These are phyloP conservation scores for Pseudogymnoascus sp. DNA, from an alignment of 2,329 filamentous ascomycete genomes.

Conservation along the genomic window DNA sequence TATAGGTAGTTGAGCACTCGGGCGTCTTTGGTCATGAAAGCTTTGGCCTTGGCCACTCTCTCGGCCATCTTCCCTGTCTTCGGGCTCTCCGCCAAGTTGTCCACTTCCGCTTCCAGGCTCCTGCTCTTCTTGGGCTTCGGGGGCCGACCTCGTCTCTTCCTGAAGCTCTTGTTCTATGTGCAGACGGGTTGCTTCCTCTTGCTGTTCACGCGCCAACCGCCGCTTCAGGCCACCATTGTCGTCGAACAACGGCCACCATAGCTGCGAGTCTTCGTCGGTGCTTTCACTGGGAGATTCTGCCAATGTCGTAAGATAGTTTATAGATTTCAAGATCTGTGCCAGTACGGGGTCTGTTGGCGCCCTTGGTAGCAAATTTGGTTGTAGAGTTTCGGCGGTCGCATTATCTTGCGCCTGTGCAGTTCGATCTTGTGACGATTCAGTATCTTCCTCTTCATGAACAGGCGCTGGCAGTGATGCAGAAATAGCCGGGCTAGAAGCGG, in stretches of 20 bases:
- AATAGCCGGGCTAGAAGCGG: constrained; percentile 75
- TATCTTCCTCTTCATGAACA: constrained; percentile 40
- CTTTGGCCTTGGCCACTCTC: constrained; percentile 35
- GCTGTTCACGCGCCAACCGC: constrained; percentile 49
- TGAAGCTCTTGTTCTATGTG: constrained; percentile 48
- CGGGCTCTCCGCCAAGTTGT: constrained; percentile 85
- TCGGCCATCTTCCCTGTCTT: constrained; percentile 58
- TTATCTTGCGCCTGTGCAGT: constrained; percentile 13
- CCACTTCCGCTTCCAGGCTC: constrained; percentile 74
- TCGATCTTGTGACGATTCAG: constrained; percentile 27
- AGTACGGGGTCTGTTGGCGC: constrained; percentile 24
- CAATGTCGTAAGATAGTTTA: constrained; percentile 32
- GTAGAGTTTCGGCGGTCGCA: constrained; percentile 7
- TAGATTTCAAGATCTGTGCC: constrained; percentile 37
- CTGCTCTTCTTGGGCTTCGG: constrained; percentile 54
- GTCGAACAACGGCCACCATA: constrained; percentile 62
- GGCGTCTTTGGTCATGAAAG: constrained; percentile 53
- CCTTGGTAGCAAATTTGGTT: constrained; percentile 15
- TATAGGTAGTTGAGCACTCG: constrained; percentile 68
- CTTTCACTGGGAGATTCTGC: neutral
- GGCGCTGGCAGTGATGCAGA: constrained; percentile 50
- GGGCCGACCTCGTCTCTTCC: constrained; percentile 40
- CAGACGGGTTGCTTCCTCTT: constrained; percentile 51
- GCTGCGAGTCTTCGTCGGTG: constrained; percentile 24
- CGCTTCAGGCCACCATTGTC: constrained; percentile 73